phyloP scores from a whole-genome alignment of 805 yeast species.

The Hanseniaspora jakobsenii region DNA sequence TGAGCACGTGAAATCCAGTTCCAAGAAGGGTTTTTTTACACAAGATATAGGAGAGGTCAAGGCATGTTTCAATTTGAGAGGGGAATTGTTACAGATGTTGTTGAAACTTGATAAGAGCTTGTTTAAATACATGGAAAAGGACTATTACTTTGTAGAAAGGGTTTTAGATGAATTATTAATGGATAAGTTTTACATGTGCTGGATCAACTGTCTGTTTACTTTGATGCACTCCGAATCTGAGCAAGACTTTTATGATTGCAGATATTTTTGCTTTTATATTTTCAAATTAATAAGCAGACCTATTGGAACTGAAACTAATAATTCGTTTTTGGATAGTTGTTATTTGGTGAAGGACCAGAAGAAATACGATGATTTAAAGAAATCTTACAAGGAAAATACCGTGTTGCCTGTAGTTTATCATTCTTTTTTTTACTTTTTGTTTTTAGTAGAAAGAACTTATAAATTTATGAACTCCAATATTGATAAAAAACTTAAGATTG shows the following conservation, averaged over 20 bases:
- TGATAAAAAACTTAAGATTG: not conserved
- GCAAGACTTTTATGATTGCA: constrained; percentile 3
- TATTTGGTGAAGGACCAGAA: constrained; percentile 6
- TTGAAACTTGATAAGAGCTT: constrained; percentile 9
- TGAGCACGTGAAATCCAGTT: not conserved
- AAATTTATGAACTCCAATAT: not conserved
- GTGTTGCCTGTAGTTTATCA: constrained; percentile 11
- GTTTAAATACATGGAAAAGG: constrained; percentile 7
- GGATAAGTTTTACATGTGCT: constrained; percentile 15
- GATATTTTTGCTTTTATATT: constrained; percentile 12
- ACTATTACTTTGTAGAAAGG: constrained; percentile 14
- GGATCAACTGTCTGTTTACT: constrained; percentile 14
- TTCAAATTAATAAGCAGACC: constrained; percentile 12
- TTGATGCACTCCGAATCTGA: constrained; percentile 1
- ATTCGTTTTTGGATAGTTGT: constrained; percentile 4
- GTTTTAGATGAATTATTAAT: constrained; percentile 9
- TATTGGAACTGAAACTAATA: not conserved
- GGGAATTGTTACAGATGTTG: constrained; percentile 10
- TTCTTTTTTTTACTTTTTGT: constrained; percentile 9
- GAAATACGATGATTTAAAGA: not conserved
- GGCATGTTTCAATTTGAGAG: constrained; percentile 15
- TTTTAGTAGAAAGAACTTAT: constrained; percentile 4
- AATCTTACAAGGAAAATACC: constrained; percentile 11
- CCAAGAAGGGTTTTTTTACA: not conserved
- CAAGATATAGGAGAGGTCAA: constrained; percentile 11